Percentiles rank a stretch among this genome's conserved stretches.
phyloP scores from a whole-genome alignment of 768 basidiomycete species.

The Lentinula sp. region DNA sequence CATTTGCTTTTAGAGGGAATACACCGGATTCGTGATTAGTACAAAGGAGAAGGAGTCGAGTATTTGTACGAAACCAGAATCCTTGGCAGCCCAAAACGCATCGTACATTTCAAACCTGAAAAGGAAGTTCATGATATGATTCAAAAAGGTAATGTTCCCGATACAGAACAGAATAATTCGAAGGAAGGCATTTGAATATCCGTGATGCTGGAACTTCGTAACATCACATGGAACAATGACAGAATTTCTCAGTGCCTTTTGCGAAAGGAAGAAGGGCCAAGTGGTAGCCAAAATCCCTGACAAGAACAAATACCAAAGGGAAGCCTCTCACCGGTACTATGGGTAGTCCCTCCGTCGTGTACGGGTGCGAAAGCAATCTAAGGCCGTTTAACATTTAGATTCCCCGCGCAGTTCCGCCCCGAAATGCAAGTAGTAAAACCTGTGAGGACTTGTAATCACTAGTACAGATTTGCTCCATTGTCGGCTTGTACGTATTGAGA shows the following conservation, averaged over 20 bases:
- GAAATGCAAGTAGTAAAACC: too few relatives aligned
- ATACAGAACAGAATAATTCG: not conserved
- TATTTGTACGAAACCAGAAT: not conserved
- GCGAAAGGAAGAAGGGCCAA: not conserved
- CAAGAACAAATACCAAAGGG: not conserved
- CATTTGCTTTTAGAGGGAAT: constrained; percentile 1
- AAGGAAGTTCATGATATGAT: not conserved
- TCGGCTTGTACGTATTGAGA: too few relatives aligned
- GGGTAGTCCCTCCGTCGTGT: not conserved
- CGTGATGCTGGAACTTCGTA: not conserved
- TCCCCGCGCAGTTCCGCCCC: too few relatives aligned
- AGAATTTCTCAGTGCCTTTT: not conserved
- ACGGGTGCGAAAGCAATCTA: not conserved
- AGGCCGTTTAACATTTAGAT: too few relatives aligned
- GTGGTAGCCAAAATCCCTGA: not conserved
- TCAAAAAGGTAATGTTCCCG: not conserved
- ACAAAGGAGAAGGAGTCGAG: not conserved
- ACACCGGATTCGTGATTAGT: not conserved
- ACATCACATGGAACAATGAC: not conserved
- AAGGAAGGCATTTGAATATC: not conserved
- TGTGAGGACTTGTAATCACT: too few relatives aligned
- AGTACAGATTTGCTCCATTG: too few relatives aligned
- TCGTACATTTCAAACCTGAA: not conserved
- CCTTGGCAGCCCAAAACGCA: constrained; percentile 1
- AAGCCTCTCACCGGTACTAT: not conserved